Conservation (phyloP, 257 asterid genomes). For the Galeopsis tetrahit region DNA sequence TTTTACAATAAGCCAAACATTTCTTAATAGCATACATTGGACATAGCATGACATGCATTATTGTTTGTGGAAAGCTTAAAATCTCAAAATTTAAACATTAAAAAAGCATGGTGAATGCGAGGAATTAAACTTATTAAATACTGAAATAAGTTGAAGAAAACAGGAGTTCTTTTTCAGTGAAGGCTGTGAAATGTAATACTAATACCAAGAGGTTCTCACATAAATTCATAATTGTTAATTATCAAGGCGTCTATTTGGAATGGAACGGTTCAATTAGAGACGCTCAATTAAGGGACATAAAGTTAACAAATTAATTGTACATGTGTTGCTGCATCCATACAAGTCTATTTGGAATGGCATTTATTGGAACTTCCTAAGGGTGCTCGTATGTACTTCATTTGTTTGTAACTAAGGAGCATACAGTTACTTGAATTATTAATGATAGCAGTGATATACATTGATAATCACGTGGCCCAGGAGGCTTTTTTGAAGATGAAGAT, state of each 20-base stretch:
- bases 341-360: not conserved
- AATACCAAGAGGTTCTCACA: slow-evolving; percentile 1
- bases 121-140: not conserved
- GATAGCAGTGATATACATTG: not conserved
- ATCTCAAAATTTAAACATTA: not conserved
- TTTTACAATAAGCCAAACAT: not conserved
- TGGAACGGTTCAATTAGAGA: too few relatives aligned
- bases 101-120: not conserved
- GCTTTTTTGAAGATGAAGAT: not conserved
- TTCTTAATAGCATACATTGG: slow-evolving; percentile 12
- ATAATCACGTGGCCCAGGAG: not conserved
- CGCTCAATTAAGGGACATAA: not conserved
- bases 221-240: not conserved
- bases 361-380: not conserved
- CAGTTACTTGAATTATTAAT: not conserved
- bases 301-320: not conserved
- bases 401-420: slow-evolving; percentile 1
- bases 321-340: not conserved
- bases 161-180: not conserved
- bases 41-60: not conserved
- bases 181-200: not conserved
- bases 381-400: not conserved
- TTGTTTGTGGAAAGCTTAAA: not conserved
- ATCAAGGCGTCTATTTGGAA: not conserved
- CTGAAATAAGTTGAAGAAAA: slow-evolving; percentile 2